Percentiles rank a stretch among this genome's conserved stretches.
Conservation (phyloP, 257 asterid genomes). For the Gentiana straminea region DNA sequence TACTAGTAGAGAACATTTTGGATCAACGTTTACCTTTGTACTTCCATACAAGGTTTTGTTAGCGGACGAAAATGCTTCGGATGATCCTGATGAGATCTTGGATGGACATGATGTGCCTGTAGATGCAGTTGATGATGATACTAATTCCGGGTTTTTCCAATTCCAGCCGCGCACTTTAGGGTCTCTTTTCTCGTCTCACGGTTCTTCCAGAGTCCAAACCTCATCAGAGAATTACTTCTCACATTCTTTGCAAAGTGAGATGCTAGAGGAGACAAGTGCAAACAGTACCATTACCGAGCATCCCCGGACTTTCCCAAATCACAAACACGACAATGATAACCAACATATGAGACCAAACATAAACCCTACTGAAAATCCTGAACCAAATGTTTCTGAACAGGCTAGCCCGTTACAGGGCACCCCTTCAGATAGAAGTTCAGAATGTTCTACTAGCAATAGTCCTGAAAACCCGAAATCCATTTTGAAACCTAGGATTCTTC, state of each 20-base stretch:
- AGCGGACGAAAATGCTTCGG: constrained; percentile 34
- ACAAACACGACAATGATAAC: constrained; percentile 12
- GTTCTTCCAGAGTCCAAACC: constrained; percentile 35
- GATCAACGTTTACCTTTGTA: constrained; percentile 74
- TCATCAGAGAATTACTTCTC: constrained; percentile 26
- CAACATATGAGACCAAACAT: constrained; percentile 6
- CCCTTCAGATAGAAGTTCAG: constrained; percentile 16
- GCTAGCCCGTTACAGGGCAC: constrained; percentile 16
- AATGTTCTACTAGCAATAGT: constrained; percentile 37
- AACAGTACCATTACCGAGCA: constrained; percentile 32
- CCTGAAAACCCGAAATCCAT: constrained; percentile 20
- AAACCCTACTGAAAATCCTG: constrained; percentile 14
- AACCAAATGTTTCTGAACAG: constrained; percentile 15
- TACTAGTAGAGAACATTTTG: constrained; percentile 54
- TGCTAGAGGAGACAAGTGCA: constrained; percentile 29
- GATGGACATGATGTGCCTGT: constrained; percentile 38
- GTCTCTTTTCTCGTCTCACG: constrained; percentile 46
- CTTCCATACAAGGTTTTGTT: constrained; percentile 69
- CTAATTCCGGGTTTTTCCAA: constrained; percentile 46
- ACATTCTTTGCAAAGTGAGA: constrained; percentile 25
- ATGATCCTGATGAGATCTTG: constrained; percentile 60
- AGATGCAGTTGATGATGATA: constrained; percentile 52
- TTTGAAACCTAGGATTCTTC: constrained; percentile 59
- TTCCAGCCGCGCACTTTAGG: constrained; percentile 73
- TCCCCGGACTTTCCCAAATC: constrained; percentile 17